Percentiles rank a stretch among this genome's conserved stretches.
phyloP scores from a whole-genome alignment of 139 green algal species.

The Penium margaritaceum region DNA sequence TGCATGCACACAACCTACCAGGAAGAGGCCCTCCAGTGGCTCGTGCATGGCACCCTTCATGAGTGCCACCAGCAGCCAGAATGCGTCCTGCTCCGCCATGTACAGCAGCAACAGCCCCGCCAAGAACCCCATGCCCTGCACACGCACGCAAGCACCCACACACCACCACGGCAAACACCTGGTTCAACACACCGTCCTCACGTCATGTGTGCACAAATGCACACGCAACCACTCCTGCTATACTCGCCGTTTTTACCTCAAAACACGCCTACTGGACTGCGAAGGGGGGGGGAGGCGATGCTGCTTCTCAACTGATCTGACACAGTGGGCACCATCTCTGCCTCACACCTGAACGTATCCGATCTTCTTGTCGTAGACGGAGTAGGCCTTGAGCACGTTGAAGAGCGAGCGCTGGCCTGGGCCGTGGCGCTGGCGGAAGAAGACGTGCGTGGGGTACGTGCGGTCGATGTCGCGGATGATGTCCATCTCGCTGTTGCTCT shows the following conservation, averaged over 20 bases:
- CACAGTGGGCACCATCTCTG: too few species aligned
- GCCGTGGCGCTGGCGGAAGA: conserved; percentile 60
- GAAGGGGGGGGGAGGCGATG: not conserved
- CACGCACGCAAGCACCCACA: too few species aligned
- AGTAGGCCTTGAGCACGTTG: conserved; percentile 65
- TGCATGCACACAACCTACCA: conserved; percentile 5
- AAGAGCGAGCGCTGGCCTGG: conserved; percentile 71
- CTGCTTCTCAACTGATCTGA: too few species aligned
- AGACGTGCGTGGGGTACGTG: conserved; percentile 76
- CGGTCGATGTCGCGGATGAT: conserved; percentile 45
- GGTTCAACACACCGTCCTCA: too few species aligned
- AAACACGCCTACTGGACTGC: not conserved
- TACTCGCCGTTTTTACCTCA: not conserved
- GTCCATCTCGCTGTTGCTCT: conserved; percentile 20
- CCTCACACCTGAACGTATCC: conserved; percentile 63
- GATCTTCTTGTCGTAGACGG: conserved; percentile 56
- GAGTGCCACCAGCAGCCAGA: conserved; percentile 76
- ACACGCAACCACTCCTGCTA: not conserved
- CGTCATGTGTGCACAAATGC: too few species aligned
- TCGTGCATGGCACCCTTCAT: conserved; percentile 55
- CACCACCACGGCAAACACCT: too few species aligned
- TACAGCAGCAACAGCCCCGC: conserved; percentile 77
- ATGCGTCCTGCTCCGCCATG: conserved; percentile 77
- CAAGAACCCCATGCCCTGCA: conserved; percentile 82
- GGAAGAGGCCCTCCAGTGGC: conserved; percentile 65